Percentiles rank a stretch among this genome's conserved stretches.
Evolutionary conservation across 306 rosid genomes (phyloP).

Genomic region (Canavalia ensiformis): DNA sequence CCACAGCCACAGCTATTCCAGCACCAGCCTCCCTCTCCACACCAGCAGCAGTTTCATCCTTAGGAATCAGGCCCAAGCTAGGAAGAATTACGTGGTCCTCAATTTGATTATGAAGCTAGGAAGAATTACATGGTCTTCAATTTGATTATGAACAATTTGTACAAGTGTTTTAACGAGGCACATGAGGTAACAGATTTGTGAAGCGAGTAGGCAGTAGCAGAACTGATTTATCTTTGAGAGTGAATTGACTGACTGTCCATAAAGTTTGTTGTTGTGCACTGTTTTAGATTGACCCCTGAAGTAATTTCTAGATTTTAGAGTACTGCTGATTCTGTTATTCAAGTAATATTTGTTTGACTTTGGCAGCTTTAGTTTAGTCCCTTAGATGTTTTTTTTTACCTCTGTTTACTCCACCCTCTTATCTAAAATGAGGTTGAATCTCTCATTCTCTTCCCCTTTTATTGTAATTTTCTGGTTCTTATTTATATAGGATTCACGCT

Average conservation of each 20-base stretch:
- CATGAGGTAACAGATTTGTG: conserved; percentile 66
- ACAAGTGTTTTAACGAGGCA: conserved; percentile 57
- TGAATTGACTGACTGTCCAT: conserved; percentile 56
- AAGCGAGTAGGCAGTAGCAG: conserved; percentile 77
- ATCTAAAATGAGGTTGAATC: background rate
- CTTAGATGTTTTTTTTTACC: background rate
- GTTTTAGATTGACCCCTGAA: conserved; percentile 47
- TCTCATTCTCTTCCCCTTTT: background rate
- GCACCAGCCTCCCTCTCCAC: conserved; percentile 35
- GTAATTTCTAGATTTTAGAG: conserved; percentile 57
- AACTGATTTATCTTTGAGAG: conserved; percentile 70
- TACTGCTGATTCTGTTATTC: conserved; percentile 55
- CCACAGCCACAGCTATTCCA: conserved; percentile 42
- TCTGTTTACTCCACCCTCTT: background rate
- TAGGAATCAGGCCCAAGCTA: conserved; percentile 47
- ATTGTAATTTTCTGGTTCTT: background rate
- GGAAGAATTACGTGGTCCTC: conserved; percentile 46
- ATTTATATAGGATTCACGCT: conserved; percentile 6
- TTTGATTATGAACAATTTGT: conserved; percentile 58
- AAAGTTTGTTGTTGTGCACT: conserved; percentile 61
- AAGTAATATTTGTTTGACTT: conserved; percentile 53
- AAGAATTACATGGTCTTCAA: conserved; percentile 50
- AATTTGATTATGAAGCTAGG: conserved; percentile 54
- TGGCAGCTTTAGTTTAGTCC: conserved; percentile 40
- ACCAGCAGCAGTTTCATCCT: conserved; percentile 54